These are phyloP conservation scores for Bacidia rubella DNA, from an alignment of 495 filamentous ascomycete genomes.

Conservation along the genomic window DNA sequence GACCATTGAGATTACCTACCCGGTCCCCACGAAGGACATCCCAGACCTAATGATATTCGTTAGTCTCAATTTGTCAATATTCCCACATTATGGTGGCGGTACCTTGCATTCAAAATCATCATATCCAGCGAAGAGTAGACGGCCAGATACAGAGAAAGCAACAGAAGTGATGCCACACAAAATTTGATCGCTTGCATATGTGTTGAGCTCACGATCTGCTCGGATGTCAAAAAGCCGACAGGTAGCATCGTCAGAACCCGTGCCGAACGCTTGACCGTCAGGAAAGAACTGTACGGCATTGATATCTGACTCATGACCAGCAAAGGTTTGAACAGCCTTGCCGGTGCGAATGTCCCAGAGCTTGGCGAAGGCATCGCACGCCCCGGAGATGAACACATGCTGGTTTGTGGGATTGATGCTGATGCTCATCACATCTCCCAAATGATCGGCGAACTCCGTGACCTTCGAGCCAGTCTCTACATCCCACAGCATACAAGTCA, in stretches of 20 bases:
- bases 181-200: constrained; percentile 92
- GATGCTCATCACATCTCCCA: constrained; percentile 98
- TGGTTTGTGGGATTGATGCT: constrained; percentile 99
- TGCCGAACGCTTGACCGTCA: constrained; percentile 96
- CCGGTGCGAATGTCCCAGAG: constrained; percentile 98
- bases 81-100: constrained; percentile 15
- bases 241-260: constrained; percentile 93
- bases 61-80: constrained; percentile 5
- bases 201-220: constrained; percentile 89
- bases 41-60: constrained; percentile 59
- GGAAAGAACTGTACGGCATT: constrained; percentile 99
- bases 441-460: constrained; percentile 94
- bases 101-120: constrained; percentile 99
- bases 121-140: constrained; percentile 92
- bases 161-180: constrained; percentile 97
- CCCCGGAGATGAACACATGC: constrained; percentile 89
- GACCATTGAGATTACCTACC: constrained; percentile 87
- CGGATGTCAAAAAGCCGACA: constrained; percentile 97
- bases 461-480: constrained; percentile 95
- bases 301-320: constrained; percentile 97
- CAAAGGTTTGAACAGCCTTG: constrained; percentile 96
- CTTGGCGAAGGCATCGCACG: constrained; percentile 96
- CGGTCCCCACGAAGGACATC: constrained; percentile 93
- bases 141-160: constrained; percentile 91
- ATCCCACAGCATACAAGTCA: constrained; percentile 99